Evolutionary conservation across 2,329 filamentous ascomycete genomes (phyloP).

Genomic region (Colletotrichum tofieldiae): DNA sequence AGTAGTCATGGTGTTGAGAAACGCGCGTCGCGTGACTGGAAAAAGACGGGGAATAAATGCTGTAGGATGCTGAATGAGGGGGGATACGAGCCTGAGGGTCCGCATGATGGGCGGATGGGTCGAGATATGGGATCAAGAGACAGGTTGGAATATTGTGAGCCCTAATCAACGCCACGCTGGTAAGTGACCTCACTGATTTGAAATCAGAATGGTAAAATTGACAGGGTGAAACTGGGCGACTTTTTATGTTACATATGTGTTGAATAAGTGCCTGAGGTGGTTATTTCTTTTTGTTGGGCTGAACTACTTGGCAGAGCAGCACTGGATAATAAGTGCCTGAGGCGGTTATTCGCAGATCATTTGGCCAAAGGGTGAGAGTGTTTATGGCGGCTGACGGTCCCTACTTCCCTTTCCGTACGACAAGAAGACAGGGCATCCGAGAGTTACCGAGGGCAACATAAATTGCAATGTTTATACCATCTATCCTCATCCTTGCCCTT

Average conservation of each 20-base stretch:
- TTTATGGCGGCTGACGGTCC: neutral
- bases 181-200: slow-evolving; percentile 1
- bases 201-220: neutral
- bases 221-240: neutral
- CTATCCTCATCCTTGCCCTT: slow-evolving; percentile 1
- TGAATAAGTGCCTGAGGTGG: slow-evolving; percentile 5
- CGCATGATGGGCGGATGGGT: slow-evolving; percentile 4
- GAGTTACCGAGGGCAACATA: neutral
- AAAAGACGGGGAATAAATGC: neutral
- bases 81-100: neutral
- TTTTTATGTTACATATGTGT: neutral
- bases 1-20: neutral
- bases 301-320: neutral
- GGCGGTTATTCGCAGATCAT: neutral
- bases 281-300: neutral
- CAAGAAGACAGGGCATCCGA: neutral
- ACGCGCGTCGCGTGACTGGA: neutral
- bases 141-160: neutral
- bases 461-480: neutral
- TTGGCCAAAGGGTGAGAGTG: neutral
- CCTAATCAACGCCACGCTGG: neutral
- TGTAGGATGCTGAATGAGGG: neutral
- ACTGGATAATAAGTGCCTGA: neutral
- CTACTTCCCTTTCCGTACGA: neutral
- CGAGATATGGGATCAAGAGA: neutral